These are phyloP conservation scores for Caryopteris hybrid DNA, from an alignment of 305 asterid genomes.

Conservation along the genomic window DNA sequence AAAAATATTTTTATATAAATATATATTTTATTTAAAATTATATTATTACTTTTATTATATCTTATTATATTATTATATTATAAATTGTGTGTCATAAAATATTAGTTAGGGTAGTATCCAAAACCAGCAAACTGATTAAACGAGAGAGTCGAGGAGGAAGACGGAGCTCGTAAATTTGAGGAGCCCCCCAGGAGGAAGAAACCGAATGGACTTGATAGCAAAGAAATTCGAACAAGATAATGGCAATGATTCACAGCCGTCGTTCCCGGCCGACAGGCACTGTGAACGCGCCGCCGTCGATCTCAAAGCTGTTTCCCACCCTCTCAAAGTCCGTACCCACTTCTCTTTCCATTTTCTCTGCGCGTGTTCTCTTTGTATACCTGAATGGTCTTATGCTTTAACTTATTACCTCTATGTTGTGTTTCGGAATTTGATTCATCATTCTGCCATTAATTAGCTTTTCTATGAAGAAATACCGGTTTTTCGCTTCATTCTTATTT, in stretches of 20 bases:
- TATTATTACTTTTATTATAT: too few species aligned
- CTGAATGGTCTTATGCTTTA: neutral
- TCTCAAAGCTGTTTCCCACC: constrained; percentile 56
- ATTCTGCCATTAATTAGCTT: neutral
- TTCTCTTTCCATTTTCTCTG: too few species aligned
- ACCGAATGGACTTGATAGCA: constrained; percentile 31
- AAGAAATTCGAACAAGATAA: constrained; percentile 33
- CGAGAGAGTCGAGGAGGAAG: too few species aligned
- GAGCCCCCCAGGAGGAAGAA: too few species aligned
- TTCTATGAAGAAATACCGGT: neutral
- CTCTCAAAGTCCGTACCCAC: constrained; percentile 46
- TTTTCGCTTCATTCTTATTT: neutral
- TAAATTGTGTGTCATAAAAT: too few species aligned
- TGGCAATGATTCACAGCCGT: constrained; percentile 16
- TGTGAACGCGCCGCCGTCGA: constrained; percentile 26
- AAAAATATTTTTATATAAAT: too few species aligned
- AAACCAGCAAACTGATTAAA: too few species aligned
- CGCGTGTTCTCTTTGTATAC: too few species aligned
- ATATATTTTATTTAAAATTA: too few species aligned
- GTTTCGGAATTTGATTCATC: neutral
- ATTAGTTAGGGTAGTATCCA: too few species aligned
- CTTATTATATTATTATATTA: too few species aligned
- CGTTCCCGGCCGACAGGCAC: constrained; percentile 14
- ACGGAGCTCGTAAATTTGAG: too few species aligned
- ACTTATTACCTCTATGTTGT: neutral